Conservation (phyloP, 2,329 filamentous ascomycete species). For the Arthrobotrys megalospora region DNA sequence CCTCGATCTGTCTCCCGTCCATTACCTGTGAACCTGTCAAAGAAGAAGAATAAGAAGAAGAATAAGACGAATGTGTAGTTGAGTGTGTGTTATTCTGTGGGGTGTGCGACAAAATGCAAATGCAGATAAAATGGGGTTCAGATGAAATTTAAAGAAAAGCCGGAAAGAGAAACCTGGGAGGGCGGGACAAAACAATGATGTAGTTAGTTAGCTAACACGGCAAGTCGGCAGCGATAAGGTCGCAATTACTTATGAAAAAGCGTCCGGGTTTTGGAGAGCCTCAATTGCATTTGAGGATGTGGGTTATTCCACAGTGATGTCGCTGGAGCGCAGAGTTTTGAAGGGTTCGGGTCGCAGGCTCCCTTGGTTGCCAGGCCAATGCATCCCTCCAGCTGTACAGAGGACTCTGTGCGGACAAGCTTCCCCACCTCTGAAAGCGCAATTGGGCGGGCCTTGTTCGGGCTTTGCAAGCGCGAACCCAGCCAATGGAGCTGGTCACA, state of each 20-base stretch:
- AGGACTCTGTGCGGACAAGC: too few relatives aligned
- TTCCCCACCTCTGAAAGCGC: not conserved
- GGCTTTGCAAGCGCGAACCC: not conserved
- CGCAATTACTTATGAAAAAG: not conserved
- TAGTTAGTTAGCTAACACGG: too few relatives aligned
- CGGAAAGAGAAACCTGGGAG: not conserved
- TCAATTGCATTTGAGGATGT: not conserved
- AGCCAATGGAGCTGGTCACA: conserved; percentile 46
- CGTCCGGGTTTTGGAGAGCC: not conserved
- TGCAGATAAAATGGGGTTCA: conserved; percentile 10
- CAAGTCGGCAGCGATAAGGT: not conserved
- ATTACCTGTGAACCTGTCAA: not conserved
- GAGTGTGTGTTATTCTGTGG: not conserved
- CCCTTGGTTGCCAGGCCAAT: conserved; percentile 54
- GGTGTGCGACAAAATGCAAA: not conserved
- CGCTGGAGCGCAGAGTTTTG: conserved; percentile 6
- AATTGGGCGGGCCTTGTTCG: not conserved
- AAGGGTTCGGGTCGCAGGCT: not conserved
- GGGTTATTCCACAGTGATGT: too few relatives aligned
- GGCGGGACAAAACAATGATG: not conserved
- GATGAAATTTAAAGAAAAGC: conserved; percentile 3
- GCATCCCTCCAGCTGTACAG: too few relatives aligned
- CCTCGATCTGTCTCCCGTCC: not conserved
- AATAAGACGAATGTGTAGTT: not conserved
- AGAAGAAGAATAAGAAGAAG: too few relatives aligned